Percentiles rank a stretch among this genome's conserved stretches.
These are phyloP conservation scores for Chaetomium globosum DNA, from an alignment of 2,329 filamentous ascomycete genomes.

Conservation along the genomic window DNA sequence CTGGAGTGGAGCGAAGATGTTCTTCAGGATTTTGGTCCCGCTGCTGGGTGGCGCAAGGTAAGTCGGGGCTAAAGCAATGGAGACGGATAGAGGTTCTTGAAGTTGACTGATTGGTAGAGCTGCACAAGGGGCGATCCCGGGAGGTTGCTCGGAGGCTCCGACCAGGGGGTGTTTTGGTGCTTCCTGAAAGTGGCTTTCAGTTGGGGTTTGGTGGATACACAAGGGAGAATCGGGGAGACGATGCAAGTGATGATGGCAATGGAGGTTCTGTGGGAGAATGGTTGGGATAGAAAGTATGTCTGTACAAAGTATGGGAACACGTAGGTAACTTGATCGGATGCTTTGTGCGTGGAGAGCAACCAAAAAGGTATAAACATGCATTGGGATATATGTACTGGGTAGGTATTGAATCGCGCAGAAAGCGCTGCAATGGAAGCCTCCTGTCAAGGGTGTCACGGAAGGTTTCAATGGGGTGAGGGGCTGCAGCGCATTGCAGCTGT, in stretches of 20 bases:
- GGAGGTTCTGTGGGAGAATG: neutral
- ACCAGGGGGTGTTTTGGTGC: slow-evolving; percentile 5
- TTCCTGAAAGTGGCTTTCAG: neutral
- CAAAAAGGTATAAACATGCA: neutral
- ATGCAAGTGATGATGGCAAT: neutral
- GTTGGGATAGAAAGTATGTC: neutral
- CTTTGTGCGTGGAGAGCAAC: neutral
- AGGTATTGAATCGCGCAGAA: neutral
- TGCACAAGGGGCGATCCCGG: slow-evolving; percentile 28
- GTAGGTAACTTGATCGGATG: neutral
- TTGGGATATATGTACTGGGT: neutral
- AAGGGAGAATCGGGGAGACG: neutral
- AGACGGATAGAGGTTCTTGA: slow-evolving; percentile 30
- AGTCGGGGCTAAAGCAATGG: slow-evolving; percentile 32
- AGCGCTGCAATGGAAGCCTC: neutral
- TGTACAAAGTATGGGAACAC: neutral
- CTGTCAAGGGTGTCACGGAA: neutral
- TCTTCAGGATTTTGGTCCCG: slow-evolving; percentile 27
- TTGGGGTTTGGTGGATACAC: slow-evolving; percentile 11
- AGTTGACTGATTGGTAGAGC: slow-evolving; percentile 32
- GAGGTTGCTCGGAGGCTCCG: slow-evolving; percentile 13
- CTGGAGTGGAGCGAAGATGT: slow-evolving; percentile 32
- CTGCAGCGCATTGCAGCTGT: neutral
- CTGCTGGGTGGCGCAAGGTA: slow-evolving; percentile 35
- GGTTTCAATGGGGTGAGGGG: neutral